phyloP scores from a whole-genome alignment of 1,284 basidiomycete genomes.

The Leccinum fallax region DNA sequence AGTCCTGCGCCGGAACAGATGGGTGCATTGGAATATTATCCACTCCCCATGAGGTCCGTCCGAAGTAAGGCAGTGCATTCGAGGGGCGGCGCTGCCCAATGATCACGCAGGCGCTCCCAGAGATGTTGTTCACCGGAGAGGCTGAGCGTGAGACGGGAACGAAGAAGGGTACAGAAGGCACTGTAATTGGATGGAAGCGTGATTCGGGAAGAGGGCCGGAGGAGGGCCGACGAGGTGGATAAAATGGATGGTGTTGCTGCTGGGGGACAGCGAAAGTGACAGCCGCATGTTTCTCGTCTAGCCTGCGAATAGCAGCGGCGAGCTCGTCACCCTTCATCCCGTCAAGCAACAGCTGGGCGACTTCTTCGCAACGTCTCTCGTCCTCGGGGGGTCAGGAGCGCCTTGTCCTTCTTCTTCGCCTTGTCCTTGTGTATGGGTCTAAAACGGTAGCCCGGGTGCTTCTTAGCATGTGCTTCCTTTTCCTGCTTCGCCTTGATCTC shows the following conservation, averaged over 20 bases:
- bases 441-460: too few relatives aligned
- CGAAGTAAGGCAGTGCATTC: conserved; percentile 31
- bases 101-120: conserved; percentile 42
- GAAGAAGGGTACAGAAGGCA: conserved; percentile 46
- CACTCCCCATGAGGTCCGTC: conserved; percentile 30
- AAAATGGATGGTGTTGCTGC: conserved; percentile 22
- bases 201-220: conserved; percentile 63
- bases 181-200: conserved; percentile 40
- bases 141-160: conserved; percentile 36
- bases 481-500: too few relatives aligned
- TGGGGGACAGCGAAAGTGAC: conserved; percentile 8
- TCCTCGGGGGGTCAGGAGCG: conserved; percentile 44
- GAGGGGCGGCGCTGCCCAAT: conserved; percentile 39
- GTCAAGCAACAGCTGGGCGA: conserved; percentile 64
- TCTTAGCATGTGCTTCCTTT: too few relatives aligned
- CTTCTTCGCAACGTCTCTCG: conserved; percentile 53
- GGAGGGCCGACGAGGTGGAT: conserved; percentile 56
- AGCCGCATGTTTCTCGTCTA: conserved; percentile 43
- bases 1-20: conserved; percentile 8
- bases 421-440: too few relatives aligned
- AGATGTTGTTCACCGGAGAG: conserved; percentile 39
- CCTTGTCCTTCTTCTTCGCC: conserved; percentile 33
- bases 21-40: conserved; percentile 20
- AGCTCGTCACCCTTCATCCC: conserved; percentile 65
- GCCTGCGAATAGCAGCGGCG: conserved; percentile 59